phyloP scores from a whole-genome alignment of 2,329 filamentous ascomycete species.

The Fusarium goolgardi region DNA sequence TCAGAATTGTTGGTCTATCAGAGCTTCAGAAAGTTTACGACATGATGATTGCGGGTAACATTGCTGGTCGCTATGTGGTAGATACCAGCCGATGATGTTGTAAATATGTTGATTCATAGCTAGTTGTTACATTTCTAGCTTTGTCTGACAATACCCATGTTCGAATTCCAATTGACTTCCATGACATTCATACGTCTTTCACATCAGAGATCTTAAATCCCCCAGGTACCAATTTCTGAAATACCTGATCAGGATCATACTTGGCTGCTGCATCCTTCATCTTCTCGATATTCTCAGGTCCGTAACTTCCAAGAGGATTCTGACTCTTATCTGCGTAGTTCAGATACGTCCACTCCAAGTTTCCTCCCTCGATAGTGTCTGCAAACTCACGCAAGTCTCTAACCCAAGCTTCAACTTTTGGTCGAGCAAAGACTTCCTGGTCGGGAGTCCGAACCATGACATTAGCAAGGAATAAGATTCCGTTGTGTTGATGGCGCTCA shows the following conservation, averaged over 20 bases:
- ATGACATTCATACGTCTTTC: neutral
- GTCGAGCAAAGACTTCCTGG: slow-evolving; percentile 20
- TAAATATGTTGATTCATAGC: neutral
- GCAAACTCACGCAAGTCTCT: slow-evolving; percentile 16
- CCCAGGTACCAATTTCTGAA: slow-evolving; percentile 43
- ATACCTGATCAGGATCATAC: slow-evolving; percentile 45
- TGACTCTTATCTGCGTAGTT: slow-evolving; percentile 40
- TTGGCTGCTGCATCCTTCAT: slow-evolving; percentile 39
- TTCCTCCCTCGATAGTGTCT: slow-evolving; percentile 26
- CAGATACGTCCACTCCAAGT: slow-evolving; percentile 38
- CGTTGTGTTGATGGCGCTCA: slow-evolving; percentile 26
- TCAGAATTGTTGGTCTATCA: slow-evolving; percentile 73
- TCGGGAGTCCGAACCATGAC: slow-evolving; percentile 23
- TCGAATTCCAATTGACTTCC: neutral
- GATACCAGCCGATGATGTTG: slow-evolving; percentile 69
- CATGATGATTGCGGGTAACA: slow-evolving; percentile 72
- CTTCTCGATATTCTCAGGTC: slow-evolving; percentile 35
- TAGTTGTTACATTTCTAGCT: neutral
- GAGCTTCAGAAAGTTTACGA: slow-evolving; percentile 81
- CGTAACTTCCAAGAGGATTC: slow-evolving; percentile 39
- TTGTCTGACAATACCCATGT: neutral
- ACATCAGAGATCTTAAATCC: slow-evolving; percentile 43
- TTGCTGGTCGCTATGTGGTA: slow-evolving; percentile 79
- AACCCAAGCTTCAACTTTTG: slow-evolving; percentile 24
- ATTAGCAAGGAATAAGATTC: slow-evolving; percentile 22